Conservation (phyloP, 495 filamentous ascomycete genomes). For the Pseudotulostoma volvatum region DNA sequence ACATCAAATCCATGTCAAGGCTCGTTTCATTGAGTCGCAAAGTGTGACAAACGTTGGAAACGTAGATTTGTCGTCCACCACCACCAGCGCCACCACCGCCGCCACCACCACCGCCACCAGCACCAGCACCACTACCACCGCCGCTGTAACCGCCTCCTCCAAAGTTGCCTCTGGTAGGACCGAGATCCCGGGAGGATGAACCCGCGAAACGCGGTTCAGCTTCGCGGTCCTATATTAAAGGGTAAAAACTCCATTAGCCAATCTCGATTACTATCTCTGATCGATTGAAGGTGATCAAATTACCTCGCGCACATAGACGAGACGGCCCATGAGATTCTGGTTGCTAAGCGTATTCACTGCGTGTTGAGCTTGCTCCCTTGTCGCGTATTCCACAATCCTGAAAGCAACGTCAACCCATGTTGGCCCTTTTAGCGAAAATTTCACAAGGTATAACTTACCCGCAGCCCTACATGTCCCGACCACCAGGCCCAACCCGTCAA, state of each 20-base stretch:
- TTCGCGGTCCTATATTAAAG: conserved; percentile 60
- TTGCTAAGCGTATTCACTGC: conserved; percentile 98
- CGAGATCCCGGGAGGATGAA: conserved; percentile 42
- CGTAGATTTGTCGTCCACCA: conserved; percentile 79
- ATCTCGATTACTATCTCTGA: neutral
- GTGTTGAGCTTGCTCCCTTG: conserved; percentile 95
- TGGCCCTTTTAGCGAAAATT: neutral
- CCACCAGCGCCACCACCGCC: conserved; percentile 38
- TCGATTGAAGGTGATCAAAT: neutral
- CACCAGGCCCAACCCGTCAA: conserved; percentile 97
- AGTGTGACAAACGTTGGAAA: conserved; percentile 77
- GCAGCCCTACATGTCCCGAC: conserved; percentile 97
- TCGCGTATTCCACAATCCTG: conserved; percentile 99
- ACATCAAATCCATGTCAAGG: neutral
- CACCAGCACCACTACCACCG: conserved; percentile 25
- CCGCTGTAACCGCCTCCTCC: conserved; percentile 36
- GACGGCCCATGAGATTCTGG: conserved; percentile 92
- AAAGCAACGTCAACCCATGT: conserved; percentile 15
- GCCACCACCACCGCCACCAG: conserved; percentile 27
- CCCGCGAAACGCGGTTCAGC: conserved; percentile 87
- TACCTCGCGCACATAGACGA: conserved; percentile 97
- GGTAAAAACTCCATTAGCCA: conserved; percentile 10
- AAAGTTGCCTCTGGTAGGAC: neutral
- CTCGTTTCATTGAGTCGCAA: too few species aligned
- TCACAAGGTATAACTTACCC: conserved; percentile 51